A percentile compares a stretch with the other conserved stretches of the same genome.
phyloP scores from a whole-genome alignment of 1,284 basidiomycete genomes.

The Omphalotus olearius region DNA sequence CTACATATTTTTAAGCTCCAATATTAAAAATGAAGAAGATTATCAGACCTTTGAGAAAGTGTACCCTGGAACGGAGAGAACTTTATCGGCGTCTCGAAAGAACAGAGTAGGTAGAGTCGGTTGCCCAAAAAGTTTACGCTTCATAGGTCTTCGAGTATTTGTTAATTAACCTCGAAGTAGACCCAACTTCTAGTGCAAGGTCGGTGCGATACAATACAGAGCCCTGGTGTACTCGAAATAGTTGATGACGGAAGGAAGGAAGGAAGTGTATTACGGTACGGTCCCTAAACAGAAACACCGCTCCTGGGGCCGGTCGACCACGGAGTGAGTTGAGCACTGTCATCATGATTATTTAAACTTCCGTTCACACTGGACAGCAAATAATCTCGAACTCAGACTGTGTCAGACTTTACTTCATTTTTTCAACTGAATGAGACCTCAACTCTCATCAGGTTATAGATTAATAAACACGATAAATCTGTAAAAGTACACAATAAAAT shows the following conservation, averaged over 20 bases:
- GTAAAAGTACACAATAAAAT: not conserved
- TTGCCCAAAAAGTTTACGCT: constrained; percentile 40
- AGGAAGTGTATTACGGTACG: not conserved
- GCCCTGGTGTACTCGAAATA: not conserved
- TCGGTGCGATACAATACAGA: too few species aligned
- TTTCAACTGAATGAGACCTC: too few species aligned
- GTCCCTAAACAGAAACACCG: too few species aligned
- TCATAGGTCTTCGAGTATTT: constrained; percentile 25
- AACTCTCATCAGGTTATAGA: too few species aligned
- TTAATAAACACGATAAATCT: not conserved
- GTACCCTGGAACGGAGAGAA: constrained; percentile 63
- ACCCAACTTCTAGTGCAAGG: not conserved
- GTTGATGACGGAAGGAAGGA: not conserved
- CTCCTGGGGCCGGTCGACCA: too few species aligned
- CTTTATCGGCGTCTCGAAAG: constrained; percentile 43
- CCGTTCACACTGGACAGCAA: not conserved
- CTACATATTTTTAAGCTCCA: constrained; percentile 27
- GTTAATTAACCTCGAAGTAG: not conserved
- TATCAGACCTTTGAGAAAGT: constrained; percentile 57
- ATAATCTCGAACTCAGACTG: too few species aligned
- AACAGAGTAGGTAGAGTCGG: constrained; percentile 42
- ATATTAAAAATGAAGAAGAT: constrained; percentile 4
- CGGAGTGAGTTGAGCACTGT: too few species aligned
- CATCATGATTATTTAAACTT: not conserved
- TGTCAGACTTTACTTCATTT: too few species aligned